Percentiles rank a stretch among this genome's conserved stretches.
phyloP scores from a whole-genome alignment of 768 basidiomycete species.

The Pulveroboletus sp. region DNA sequence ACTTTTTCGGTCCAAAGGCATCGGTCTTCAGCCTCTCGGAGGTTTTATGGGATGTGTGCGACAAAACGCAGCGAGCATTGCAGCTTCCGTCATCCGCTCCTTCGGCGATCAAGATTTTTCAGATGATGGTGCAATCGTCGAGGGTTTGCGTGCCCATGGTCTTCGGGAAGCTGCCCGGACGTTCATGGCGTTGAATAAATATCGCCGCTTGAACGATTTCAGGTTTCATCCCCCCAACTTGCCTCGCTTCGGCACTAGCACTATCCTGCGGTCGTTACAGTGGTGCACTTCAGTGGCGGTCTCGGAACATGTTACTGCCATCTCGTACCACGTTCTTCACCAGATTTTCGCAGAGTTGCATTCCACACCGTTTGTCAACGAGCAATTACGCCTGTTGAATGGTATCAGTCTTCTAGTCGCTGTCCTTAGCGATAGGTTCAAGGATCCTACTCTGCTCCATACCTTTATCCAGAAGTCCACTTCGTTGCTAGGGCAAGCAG shows the following conservation, averaged over 20 bases:
- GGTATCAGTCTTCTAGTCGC: slow-evolving; percentile 74
- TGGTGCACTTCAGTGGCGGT: slow-evolving; percentile 54
- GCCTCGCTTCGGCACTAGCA: slow-evolving; percentile 51
- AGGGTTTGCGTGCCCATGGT: slow-evolving; percentile 38
- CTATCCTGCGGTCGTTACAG: slow-evolving; percentile 51
- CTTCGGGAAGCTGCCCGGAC: slow-evolving; percentile 37
- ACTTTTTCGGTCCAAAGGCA: slow-evolving; percentile 34
- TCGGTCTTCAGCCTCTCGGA: slow-evolving; percentile 27
- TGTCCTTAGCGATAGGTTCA: slow-evolving; percentile 52
- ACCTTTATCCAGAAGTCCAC: slow-evolving; percentile 66
- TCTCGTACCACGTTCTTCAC: slow-evolving; percentile 76
- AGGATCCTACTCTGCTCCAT: slow-evolving; percentile 59
- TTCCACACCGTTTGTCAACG: slow-evolving; percentile 71
- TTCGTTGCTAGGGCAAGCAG: slow-evolving; percentile 62
- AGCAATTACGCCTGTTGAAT: slow-evolving; percentile 75
- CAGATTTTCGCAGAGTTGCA: slow-evolving; percentile 68
- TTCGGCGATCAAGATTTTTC: slow-evolving; percentile 68
- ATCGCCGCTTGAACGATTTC: slow-evolving; percentile 49
- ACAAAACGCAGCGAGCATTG: slow-evolving; percentile 54
- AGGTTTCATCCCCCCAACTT: slow-evolving; percentile 62
- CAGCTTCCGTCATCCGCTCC: slow-evolving; percentile 56
- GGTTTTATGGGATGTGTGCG: slow-evolving; percentile 37
- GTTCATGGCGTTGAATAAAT: slow-evolving; percentile 52
- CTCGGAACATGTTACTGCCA: slow-evolving; percentile 47
- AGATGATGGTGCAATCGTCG: slow-evolving; percentile 46